These are phyloP conservation scores for Xerophyta viscosa DNA, from an alignment of 106 monocot species.

Conservation along the genomic window DNA sequence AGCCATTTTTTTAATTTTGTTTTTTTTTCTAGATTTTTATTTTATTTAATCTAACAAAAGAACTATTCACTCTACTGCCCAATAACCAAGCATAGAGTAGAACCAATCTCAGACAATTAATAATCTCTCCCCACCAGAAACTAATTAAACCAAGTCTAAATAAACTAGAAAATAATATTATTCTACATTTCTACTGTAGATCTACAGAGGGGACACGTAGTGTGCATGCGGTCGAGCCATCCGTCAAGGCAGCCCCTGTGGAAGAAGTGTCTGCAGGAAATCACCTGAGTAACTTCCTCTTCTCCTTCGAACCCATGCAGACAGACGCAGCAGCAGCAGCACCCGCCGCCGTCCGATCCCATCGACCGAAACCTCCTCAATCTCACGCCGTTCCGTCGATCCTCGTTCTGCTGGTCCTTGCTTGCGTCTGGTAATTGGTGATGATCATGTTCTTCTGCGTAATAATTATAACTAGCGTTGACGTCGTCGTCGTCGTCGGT, in stretches of 20 bases:
- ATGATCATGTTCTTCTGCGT: too few relatives aligned
- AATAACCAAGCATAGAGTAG: too few relatives aligned
- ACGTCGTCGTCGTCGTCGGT: neutral
- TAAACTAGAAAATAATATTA: too few relatives aligned
- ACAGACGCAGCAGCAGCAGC: conserved; percentile 9
- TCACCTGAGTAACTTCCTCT: conserved; percentile 2
- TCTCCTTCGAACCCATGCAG: neutral
- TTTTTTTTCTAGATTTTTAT: too few relatives aligned
- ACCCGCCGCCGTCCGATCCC: neutral
- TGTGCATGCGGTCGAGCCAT: conserved; percentile 5
- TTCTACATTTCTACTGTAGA: too few relatives aligned
- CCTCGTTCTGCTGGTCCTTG: neutral
- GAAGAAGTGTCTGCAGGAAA: conserved; percentile 6
- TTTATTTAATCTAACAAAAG: too few relatives aligned
- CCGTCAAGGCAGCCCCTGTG: neutral
- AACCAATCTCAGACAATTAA: too few relatives aligned
- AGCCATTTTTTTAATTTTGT: too few relatives aligned
- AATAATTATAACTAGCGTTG: conserved; percentile 3
- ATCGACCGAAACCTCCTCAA: neutral
- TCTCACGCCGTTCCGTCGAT: conserved; percentile 5
- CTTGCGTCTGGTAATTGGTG: too few relatives aligned
- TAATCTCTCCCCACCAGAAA: too few relatives aligned
- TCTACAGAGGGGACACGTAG: conserved; percentile 9
- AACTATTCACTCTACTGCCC: too few relatives aligned
- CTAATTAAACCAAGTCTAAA: too few relatives aligned